These are phyloP conservation scores for Phaeosphaeriaceae sp. DNA, from an alignment of 2,329 filamentous ascomycete genomes.

Conservation along the genomic window DNA sequence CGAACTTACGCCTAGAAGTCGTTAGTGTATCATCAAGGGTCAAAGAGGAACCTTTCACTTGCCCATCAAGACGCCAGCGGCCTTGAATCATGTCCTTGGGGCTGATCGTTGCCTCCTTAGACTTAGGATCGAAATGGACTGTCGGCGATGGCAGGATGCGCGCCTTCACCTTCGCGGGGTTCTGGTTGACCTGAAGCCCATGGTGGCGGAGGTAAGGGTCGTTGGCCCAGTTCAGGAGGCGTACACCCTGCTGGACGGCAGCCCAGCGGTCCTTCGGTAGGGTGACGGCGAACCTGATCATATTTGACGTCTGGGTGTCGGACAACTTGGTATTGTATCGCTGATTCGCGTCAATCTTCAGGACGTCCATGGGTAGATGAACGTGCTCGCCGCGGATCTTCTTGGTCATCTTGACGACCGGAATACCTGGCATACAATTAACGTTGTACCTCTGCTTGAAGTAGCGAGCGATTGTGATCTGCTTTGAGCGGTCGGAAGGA, in stretches of 20 bases:
- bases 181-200: slow-evolving; percentile 71
- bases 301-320: slow-evolving; percentile 72
- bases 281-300: slow-evolving; percentile 94
- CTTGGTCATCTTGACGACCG: slow-evolving; percentile 66
- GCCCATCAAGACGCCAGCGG: slow-evolving; percentile 79
- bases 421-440: slow-evolving; percentile 56
- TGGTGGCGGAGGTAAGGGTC: slow-evolving; percentile 78
- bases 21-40: not conserved
- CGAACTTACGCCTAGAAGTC: slow-evolving; percentile 74
- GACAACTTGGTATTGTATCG: slow-evolving; percentile 66
- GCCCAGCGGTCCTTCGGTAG: slow-evolving; percentile 71
- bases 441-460: slow-evolving; percentile 61
- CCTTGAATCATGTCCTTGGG: slow-evolving; percentile 62
- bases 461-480: slow-evolving; percentile 64
- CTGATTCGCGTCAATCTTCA: slow-evolving; percentile 62
- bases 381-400: slow-evolving; percentile 50
- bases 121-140: slow-evolving; percentile 66
- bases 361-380: slow-evolving; percentile 64
- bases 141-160: slow-evolving; percentile 74
- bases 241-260: slow-evolving; percentile 73
- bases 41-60: not conserved
- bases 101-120: slow-evolving; percentile 32
- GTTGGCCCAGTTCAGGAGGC: slow-evolving; percentile 68
- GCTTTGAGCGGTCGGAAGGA: slow-evolving; percentile 66
- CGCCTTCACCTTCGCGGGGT: slow-evolving; percentile 70